These are phyloP conservation scores for Eleusine coracana DNA, from an alignment of 176 grass and related monocot species.

Conservation along the genomic window DNA sequence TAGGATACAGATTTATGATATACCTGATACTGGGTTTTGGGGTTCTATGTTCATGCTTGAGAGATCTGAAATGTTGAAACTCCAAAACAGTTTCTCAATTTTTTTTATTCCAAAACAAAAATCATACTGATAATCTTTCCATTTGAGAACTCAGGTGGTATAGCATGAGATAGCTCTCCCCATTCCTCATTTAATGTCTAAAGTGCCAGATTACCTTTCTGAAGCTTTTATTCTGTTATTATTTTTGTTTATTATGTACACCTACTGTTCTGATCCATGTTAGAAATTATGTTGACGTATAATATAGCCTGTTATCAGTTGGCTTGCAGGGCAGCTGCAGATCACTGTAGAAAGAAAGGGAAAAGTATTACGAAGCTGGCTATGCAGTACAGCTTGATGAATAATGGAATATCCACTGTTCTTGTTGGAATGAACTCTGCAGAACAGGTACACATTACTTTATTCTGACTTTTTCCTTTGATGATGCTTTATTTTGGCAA, in stretches of 20 bases:
- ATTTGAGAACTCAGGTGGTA: neutral
- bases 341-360: constrained; percentile 72
- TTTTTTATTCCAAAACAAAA: too few species aligned
- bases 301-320: constrained; percentile 49
- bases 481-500: neutral
- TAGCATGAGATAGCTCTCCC: neutral
- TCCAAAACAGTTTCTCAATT: neutral
- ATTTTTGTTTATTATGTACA: neutral
- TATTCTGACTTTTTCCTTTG: neutral
- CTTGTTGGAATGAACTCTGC: constrained; percentile 95
- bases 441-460: constrained; percentile 55
- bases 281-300: constrained; percentile 11
- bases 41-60: too few species aligned
- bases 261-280: neutral
- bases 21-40: neutral
- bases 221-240: neutral
- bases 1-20: neutral
- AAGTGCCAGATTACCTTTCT: constrained; percentile 3
- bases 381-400: constrained; percentile 86
- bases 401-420: constrained; percentile 74
- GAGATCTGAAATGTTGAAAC: too few species aligned
- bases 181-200: neutral
- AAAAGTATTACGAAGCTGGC: constrained; percentile 77
- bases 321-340: constrained; percentile 74
- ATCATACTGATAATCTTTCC: neutral